Evolutionary conservation across 495 filamentous ascomycete species (phyloP), one percentile per base, ranked within the genome.

Genomic region (Pyrenula aspistea): DNA sequence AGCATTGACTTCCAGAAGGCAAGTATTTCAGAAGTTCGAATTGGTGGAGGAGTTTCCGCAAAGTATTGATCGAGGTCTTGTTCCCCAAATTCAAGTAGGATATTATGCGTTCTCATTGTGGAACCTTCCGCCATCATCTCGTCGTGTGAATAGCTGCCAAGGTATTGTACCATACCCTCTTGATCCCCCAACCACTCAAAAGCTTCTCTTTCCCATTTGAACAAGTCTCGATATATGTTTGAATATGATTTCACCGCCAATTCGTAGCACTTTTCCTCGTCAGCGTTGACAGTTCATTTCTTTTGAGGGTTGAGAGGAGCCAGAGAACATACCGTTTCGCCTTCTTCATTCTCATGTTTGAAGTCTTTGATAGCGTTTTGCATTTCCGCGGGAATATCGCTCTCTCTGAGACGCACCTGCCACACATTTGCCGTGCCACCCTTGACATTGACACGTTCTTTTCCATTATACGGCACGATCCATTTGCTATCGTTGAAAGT

Each of bases 1-100:
- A 69, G 67, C 10, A 74, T 55, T 2, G 62, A 59, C 36, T 62
- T 59, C 71, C 71, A 73, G 25, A 73, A 72, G 12, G 63, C 59
- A 4, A 59, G 58, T 1, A 67, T 62, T 55, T 72, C 68, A 1
- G 53, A 19, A 4, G 58, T 54, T 23, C 68, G 51, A 42, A 64
- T 60, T 2, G 71, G 71, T 12, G 67, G 67, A 12, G 61, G 55
- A 10, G 53, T 49, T 2, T 61, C 55, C 10, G 1, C n/a, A 24
- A 74, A 66, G 54, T 65, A 68, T n/a, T 65, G 63, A 21, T 65
- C 62, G 23, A 74, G 61, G 57, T 72, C 68, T 10, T 59, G 51
- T 15, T 68, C 62, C 3, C 68, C 71, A 51, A 62, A 72, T 60
- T 71, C 68, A 12, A 72, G 60, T 25, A 70, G 57, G 12, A 72